Evolutionary conservation across 192 early-diverging fungal genomes (phyloP).

Genomic region (Chytriomyces sp.): DNA sequence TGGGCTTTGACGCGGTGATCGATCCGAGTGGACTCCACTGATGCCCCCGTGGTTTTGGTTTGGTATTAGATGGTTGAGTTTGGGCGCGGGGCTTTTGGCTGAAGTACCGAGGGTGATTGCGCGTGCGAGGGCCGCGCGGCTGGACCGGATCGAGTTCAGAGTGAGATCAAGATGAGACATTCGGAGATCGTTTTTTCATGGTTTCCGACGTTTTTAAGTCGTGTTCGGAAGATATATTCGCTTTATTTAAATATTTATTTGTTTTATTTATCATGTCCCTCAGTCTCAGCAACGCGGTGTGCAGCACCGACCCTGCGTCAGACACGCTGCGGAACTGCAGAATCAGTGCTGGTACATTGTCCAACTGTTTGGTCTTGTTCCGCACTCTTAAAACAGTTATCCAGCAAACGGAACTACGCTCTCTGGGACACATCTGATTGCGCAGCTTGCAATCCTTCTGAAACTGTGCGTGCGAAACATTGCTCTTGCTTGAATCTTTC

Average conservation of each 20-base stretch:
- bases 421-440: not conserved
- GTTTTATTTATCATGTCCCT: not conserved
- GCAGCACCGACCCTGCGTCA: not conserved
- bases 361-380: too few relatives aligned
- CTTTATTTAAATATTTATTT: too few relatives aligned
- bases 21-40: constrained; percentile 72
- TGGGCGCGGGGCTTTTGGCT: not conserved
- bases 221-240: not conserved
- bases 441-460: not conserved
- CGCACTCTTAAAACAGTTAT: too few relatives aligned
- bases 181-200: too few relatives aligned
- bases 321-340: not conserved
- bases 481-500: not conserved
- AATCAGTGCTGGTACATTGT: too few relatives aligned
- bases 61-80: not conserved
- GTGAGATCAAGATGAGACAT: not conserved
- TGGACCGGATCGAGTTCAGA: not conserved
- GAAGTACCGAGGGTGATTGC: constrained; percentile 68
- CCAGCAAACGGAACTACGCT: not conserved
- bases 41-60: not conserved
- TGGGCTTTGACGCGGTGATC: constrained; percentile 69
- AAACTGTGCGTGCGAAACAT: not conserved
- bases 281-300: not conserved
- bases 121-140: constrained; percentile 59
- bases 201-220: not conserved